Percentiles rank a stretch among this genome's conserved stretches.
phyloP scores from a whole-genome alignment of 495 filamentous ascomycete species.

The Sphaerosporella brunnea region DNA sequence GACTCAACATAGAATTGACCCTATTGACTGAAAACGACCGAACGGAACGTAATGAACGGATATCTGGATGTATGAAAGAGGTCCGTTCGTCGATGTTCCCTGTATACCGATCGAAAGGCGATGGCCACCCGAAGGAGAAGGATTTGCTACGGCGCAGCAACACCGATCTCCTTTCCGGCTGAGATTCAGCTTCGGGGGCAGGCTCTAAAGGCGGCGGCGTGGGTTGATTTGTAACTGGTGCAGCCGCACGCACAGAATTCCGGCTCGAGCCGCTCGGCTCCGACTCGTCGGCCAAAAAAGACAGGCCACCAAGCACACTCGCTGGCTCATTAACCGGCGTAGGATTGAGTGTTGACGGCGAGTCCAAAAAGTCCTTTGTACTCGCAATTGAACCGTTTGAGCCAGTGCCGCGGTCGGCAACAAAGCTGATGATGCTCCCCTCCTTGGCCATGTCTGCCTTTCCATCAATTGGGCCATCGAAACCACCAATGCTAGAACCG shows the following conservation, averaged over 20 bases:
- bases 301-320: neutral
- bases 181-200: too few relatives aligned
- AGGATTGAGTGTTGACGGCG: constrained; percentile 2
- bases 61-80: constrained; percentile 9
- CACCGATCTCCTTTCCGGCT: neutral
- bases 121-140: constrained; percentile 27
- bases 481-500: neutral
- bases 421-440: constrained; percentile 6
- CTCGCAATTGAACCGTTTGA: neutral
- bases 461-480: constrained; percentile 13
- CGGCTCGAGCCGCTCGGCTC: neutral
- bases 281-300: constrained; percentile 4
- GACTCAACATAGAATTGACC: constrained; percentile 15
- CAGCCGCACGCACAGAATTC: too few relatives aligned
- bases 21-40: constrained; percentile 20
- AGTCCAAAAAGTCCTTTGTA: constrained; percentile 6
- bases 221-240: too few relatives aligned
- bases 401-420: neutral
- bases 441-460: constrained; percentile 10
- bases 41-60: constrained; percentile 25
- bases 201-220: too few relatives aligned
- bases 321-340: neutral
- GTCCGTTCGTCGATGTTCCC: constrained; percentile 9
- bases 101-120: constrained; percentile 4
- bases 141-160: constrained; percentile 22